phyloP scores from a whole-genome alignment of 202 grass and related monocot species.

The Carex sylvatica region DNA sequence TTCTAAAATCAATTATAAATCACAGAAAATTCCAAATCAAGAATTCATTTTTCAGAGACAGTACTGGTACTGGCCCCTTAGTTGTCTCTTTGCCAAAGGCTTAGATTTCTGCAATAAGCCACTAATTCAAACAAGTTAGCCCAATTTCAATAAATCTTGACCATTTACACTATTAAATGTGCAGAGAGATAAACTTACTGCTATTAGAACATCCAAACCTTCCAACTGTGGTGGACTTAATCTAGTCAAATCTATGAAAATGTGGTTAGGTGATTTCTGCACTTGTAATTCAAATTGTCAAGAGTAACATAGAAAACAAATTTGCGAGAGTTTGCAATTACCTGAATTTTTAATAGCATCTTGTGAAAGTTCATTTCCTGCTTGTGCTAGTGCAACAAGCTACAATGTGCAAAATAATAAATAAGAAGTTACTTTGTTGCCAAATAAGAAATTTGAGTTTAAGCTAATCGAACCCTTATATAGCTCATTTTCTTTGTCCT shows the following conservation, averaged over 20 bases:
- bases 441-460: constrained; percentile 1
- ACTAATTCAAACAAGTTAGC: constrained; percentile 1
- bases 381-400: constrained; percentile 90
- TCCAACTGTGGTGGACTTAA: constrained; percentile 79
- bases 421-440: neutral
- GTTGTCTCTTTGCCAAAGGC: constrained; percentile 65
- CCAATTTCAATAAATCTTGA: neutral
- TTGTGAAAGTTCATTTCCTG: constrained; percentile 66
- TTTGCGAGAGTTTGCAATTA: constrained; percentile 30
- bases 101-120: constrained; percentile 82
- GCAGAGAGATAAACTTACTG: constrained; percentile 38
- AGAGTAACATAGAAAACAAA: constrained; percentile 11
- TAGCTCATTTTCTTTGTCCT: neutral
- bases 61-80: too few relatives aligned
- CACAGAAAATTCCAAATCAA: too few relatives aligned
- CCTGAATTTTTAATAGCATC: constrained; percentile 59
- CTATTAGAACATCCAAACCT: constrained; percentile 66
- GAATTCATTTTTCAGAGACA: too few relatives aligned
- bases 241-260: constrained; percentile 67
- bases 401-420: constrained; percentile 31
- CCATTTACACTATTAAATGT: neutral
- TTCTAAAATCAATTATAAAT: too few relatives aligned
- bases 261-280: neutral
- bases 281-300: constrained; percentile 4
- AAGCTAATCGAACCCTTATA: neutral